Base-by-base conservation (phyloP, 306 rosid species). In the Inga oerstediana region DNA sequence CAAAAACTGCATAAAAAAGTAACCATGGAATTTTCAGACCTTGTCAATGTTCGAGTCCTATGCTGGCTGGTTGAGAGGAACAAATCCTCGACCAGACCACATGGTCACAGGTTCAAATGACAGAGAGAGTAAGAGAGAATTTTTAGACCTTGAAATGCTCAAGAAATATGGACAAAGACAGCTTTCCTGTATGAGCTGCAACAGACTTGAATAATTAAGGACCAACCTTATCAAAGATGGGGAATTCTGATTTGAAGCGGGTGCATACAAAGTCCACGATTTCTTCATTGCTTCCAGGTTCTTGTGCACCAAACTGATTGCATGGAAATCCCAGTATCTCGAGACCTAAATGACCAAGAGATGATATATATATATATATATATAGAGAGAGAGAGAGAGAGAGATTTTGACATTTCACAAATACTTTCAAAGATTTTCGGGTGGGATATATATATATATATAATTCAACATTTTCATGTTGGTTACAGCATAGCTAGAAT, bases 301-400 rank as follows among this genome's bases (percentile, higher is more conserved):
- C 98, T 83, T 93, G 88, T 22, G 80, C 92, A 3, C 93, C 94
- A 84, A 95, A 95, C 84, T 95, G 98, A 66, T 95, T 95, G 76
- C 98, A 93, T 14, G 98, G 97, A 88, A 95, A 93, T 68, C 93
- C 98, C 80, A 95, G 92, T 64, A 92, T 84, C 86, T 95, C 98
- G 45, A 95, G 80, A 45, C 98, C 98, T 92, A 84, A 79, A 30
- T 19, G 79, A 70, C 45, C 19, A 15, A 37, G 15, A 68, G 48
- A 39, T 34, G 2, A 27, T 15, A 45, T 45, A 45, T 45, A 45
- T 39, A 39, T 37, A 37, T 37, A 5, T 39, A 45, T 39, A 39
- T 37, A 37, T 37, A 5, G 6, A 37, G 39, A 37, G 39, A 37
- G 41, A 37, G 7, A 5, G 41, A 37, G 41, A 37, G 41, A 37